Conservation (phyloP, 1,284 basidiomycete genomes). For the Flammula alnicola region DNA sequence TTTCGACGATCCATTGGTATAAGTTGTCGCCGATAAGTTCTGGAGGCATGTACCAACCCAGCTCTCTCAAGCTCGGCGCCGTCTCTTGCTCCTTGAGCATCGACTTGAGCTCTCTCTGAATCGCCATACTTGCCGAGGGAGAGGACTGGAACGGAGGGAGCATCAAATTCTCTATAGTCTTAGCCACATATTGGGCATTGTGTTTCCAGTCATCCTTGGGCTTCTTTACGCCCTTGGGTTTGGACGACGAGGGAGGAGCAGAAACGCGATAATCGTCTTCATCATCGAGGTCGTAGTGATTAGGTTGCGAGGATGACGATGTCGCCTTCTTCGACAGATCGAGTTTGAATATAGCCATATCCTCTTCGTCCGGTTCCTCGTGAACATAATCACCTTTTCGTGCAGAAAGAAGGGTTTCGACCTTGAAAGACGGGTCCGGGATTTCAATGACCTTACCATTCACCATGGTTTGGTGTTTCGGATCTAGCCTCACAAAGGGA, state of each 20-base stretch:
- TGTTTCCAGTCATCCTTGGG: conserved; percentile 56
- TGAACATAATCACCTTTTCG: conserved; percentile 44
- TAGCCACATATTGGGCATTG: conserved; percentile 51
- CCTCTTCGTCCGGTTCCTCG: conserved; percentile 53
- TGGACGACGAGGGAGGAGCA: conserved; percentile 17
- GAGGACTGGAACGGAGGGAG: conserved; percentile 58
- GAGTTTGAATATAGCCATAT: conserved; percentile 46
- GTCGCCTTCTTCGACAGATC: conserved; percentile 18
- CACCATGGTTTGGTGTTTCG: conserved; percentile 37
- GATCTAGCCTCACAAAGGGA: conserved; percentile 51
- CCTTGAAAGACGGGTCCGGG: conserved; percentile 56
- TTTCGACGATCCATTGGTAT: conserved; percentile 70
- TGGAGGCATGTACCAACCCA: conserved; percentile 68
- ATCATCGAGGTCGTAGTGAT: conserved; percentile 28
- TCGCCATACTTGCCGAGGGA: conserved; percentile 52
- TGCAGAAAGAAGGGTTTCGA: conserved; percentile 48
- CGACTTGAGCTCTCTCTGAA: conserved; percentile 57
- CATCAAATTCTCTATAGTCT: conserved; percentile 48
- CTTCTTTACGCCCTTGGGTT: conserved; percentile 22
- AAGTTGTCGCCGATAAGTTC: conserved; percentile 64
- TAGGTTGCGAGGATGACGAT: conserved; percentile 14
- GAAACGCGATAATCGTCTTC: conserved; percentile 29
- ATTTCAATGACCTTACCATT: conserved; percentile 44
- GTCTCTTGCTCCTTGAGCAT: conserved; percentile 61
- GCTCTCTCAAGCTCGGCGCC: conserved; percentile 49